Evolutionary conservation across 2,329 filamentous ascomycete genomes (phyloP).

Genomic region (Aspergillus sp.): DNA sequence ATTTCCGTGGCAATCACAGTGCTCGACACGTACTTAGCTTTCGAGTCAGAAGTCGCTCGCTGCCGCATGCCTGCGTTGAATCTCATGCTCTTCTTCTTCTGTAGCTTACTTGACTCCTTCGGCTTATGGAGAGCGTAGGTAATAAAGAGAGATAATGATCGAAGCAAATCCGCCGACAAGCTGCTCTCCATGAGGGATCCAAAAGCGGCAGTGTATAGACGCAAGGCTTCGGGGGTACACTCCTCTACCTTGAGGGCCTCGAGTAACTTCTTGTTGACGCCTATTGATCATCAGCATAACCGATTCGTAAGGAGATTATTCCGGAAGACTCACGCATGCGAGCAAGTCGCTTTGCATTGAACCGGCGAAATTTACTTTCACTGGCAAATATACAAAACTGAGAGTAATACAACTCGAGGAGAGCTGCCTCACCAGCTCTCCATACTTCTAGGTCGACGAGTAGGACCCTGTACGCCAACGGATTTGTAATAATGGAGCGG

Average conservation of each 20-base stretch:
- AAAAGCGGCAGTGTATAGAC: constrained; percentile 76
- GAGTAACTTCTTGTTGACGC: constrained; percentile 84
- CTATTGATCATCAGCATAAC: constrained; percentile 48
- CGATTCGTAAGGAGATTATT: background rate
- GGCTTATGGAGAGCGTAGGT: constrained; percentile 82
- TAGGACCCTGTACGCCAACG: constrained; percentile 86
- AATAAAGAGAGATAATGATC: constrained; percentile 85
- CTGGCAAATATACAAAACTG: constrained; percentile 87
- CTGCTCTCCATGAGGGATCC: constrained; percentile 77
- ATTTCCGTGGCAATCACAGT: constrained; percentile 73
- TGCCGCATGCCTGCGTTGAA: constrained; percentile 34
- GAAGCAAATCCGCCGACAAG: constrained; percentile 79
- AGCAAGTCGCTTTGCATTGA: constrained; percentile 82
- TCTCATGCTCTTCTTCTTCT: constrained; percentile 49
- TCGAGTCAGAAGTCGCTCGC: constrained; percentile 37
- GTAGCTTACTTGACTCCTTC: constrained; percentile 44
- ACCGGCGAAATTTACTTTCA: constrained; percentile 88
- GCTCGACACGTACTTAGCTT: constrained; percentile 52
- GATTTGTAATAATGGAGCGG: constrained; percentile 92
- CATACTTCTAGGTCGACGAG: constrained; percentile 93
- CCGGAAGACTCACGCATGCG: constrained; percentile 73
- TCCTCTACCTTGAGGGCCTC: constrained; percentile 87
- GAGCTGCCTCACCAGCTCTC: constrained; percentile 73
- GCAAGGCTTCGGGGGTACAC: constrained; percentile 70
- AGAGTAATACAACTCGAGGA: constrained; percentile 87